Evolutionary conservation across 495 filamentous ascomycete genomes (phyloP).

Genomic region (Podospora conica): DNA sequence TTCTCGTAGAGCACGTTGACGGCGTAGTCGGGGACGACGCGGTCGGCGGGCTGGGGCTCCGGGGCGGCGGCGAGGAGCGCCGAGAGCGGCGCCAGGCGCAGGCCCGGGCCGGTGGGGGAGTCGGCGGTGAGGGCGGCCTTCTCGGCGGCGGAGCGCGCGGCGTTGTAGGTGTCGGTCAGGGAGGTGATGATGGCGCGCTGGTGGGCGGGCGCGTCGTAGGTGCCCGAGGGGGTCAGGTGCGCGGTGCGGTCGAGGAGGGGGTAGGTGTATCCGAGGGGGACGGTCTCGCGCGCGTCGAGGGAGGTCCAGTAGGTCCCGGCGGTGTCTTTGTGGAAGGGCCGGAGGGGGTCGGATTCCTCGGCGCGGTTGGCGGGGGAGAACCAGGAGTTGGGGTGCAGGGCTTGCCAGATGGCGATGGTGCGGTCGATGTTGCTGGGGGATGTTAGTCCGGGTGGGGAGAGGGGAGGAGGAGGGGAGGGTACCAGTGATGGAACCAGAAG

Average conservation of each 20-base stretch:
- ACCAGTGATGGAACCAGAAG: constrained; percentile 6
- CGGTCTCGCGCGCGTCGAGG: background rate
- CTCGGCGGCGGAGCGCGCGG: background rate
- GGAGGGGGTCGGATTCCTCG: background rate
- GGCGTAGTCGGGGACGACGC: background rate
- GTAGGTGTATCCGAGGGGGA: background rate
- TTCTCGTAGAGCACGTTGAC: constrained; percentile 1
- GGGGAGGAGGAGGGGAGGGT: background rate
- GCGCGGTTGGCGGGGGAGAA: background rate
- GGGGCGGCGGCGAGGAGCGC: background rate
- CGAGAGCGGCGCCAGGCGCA: background rate
- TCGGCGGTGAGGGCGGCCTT: background rate
- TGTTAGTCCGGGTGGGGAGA: background rate
- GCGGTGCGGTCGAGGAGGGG: background rate
- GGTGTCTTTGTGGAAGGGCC: constrained; percentile 1
- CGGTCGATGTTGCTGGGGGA: background rate
- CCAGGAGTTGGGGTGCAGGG: background rate
- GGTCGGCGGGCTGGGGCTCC: background rate
- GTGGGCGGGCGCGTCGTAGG: background rate
- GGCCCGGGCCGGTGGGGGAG: background rate
- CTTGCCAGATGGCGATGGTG: constrained; percentile 4
- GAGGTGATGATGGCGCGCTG: background rate
- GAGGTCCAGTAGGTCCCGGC: background rate
- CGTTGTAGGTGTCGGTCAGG: background rate
- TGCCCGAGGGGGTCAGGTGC: background rate